These are phyloP conservation scores for Pyrus pyrifolia DNA, from an alignment of 306 rosid species.

Conservation along the genomic window DNA sequence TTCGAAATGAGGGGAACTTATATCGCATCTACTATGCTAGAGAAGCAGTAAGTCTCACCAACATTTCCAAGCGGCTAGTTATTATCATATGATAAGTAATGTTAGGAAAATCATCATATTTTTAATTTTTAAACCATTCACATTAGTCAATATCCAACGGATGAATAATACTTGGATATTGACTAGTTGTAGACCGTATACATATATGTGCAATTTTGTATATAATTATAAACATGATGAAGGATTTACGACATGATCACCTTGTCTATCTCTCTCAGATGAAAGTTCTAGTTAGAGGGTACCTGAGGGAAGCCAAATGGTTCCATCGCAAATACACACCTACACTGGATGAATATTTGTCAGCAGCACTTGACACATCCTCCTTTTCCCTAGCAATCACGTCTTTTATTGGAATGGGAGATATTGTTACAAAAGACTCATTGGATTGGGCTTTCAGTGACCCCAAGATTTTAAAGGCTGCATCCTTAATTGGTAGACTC, in stretches of 20 bases:
- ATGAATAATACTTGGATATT: too few relatives aligned
- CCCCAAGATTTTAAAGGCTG: constrained; percentile 10
- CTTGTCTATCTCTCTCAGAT: constrained; percentile 5
- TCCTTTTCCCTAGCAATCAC: neutral
- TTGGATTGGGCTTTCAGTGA: neutral
- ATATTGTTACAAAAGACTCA: neutral
- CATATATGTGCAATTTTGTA: too few relatives aligned
- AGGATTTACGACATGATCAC: too few relatives aligned
- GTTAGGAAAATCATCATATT: too few relatives aligned
- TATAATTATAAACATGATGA: too few relatives aligned
- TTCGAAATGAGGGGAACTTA: neutral
- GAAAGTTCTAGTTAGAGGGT: constrained; percentile 13
- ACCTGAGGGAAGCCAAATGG: constrained; percentile 39
- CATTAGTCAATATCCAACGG: too few relatives aligned
- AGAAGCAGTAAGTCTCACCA: neutral
- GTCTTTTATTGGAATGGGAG: constrained; percentile 9
- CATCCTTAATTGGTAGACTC: neutral
- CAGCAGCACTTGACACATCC: neutral
- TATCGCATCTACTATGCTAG: neutral
- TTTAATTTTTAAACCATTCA: too few relatives aligned
- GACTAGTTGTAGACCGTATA: too few relatives aligned
- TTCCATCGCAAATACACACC: constrained; percentile 20
- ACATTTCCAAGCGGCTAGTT: neutral
- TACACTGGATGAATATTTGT: constrained; percentile 26
- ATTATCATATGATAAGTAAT: too few relatives aligned